phyloP scores from a whole-genome alignment of 345 rosid species.

The Noccaea bulbosa region DNA sequence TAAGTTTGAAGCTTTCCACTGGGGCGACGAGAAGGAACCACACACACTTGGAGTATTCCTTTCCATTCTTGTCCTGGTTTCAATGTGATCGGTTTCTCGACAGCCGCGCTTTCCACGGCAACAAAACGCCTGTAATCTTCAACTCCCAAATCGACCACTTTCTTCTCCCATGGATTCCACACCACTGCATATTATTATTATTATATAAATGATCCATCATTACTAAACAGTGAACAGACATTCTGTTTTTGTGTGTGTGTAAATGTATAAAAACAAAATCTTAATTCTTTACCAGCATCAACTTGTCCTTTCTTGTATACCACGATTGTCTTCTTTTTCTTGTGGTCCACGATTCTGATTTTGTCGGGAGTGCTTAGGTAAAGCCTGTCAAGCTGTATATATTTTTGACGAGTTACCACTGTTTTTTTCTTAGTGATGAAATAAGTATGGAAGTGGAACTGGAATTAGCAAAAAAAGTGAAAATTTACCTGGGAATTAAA shows the following conservation, averaged over 20 bases:
- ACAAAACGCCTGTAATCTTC: constrained; percentile 86
- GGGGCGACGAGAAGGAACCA: constrained; percentile 60
- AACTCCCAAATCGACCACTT: constrained; percentile 79
- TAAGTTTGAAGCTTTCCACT: constrained; percentile 46
- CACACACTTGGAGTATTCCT: constrained; percentile 69
- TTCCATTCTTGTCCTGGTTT: constrained; percentile 92
- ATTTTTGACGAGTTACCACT: not conserved
- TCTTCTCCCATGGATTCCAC: constrained; percentile 99
- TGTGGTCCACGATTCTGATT: constrained; percentile 82
- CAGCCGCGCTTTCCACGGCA: constrained; percentile 78
- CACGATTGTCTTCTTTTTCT: constrained; percentile 87
- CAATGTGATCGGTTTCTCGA: constrained; percentile 72
- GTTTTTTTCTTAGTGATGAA: constrained; percentile 19
- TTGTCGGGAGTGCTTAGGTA: constrained; percentile 77
- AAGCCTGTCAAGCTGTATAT: constrained; percentile 73
- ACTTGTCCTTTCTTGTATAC: constrained; percentile 88
- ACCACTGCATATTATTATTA: constrained; percentile 59
- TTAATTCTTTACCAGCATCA: constrained; percentile 68
- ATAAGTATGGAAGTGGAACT: not conserved
- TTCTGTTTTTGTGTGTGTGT: not conserved
- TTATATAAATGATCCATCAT: constrained; percentile 21
- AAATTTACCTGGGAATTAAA: constrained; percentile 75
- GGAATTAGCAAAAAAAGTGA: not conserved
- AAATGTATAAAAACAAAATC: not conserved
- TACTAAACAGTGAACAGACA: not conserved